Evolutionary conservation across 179 eudicot species (phyloP), one percentile per base, ranked within the genome.

Genomic region (Spergularia azorica): DNA sequence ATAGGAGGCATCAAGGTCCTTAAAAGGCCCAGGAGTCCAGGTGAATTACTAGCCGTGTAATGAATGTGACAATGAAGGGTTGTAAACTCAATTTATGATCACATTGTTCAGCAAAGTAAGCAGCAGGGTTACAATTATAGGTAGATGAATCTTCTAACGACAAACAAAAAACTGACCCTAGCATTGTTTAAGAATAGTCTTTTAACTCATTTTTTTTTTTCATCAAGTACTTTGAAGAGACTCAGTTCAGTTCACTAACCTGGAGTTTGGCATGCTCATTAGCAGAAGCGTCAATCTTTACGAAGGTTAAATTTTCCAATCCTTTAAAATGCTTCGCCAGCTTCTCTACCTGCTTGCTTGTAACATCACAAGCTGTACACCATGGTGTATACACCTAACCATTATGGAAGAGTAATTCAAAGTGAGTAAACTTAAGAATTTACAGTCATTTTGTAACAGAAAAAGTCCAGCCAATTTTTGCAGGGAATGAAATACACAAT

Each of bases 291-390:
- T 95, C 99, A 38, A 95, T 90, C 77, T 84, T 90, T 32, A 90
- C 97, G 85, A 93, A 90, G 63, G 84, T 70, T n/a, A 95, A 81
- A 76, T 76, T 81, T 13, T 90, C 90, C 87, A 91, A 82, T 46
- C 92, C 97, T 84, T 86, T 88, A 76, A 93, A 95, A 85, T 95
- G 97, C 86, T 95, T 93, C 26, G 97, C 97, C 86, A 95, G 81
- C 87, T 95, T 95, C 86, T 93, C 97, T 17, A 95, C 88, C 79
- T 91, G 89, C 86, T 93, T 93, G 85, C 88, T 90, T 57, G 90
- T 83, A 66, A 89, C 66, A 67, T 93, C 97, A 85, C 99, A 90
- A 75, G 72, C 83, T 69, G 94, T 77, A 81, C 99, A 95, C 97
- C 97, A 91, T 60, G 97, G 99, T 55, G 97, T 93, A 81, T 88